phyloP scores from a whole-genome alignment of 2,329 filamentous ascomycete species.

The Hirsutella rhossiliensis region DNA sequence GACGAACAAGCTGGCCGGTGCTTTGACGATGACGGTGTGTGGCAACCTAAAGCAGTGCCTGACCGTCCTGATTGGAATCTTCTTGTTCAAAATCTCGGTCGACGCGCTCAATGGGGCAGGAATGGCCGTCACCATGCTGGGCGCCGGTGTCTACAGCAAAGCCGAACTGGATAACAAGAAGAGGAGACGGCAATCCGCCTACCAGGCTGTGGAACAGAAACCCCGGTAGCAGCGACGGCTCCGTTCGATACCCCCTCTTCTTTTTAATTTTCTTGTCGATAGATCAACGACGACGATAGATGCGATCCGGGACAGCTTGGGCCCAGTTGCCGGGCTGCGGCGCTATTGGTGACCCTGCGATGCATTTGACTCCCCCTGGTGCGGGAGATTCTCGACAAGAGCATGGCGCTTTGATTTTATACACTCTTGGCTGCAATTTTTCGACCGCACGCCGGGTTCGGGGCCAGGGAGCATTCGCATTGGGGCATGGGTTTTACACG shows the following conservation, averaged over 20 bases:
- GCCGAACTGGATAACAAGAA: conserved; percentile 40
- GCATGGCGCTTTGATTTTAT: neutral
- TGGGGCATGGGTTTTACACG: conserved; percentile 2
- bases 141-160: conserved; percentile 45
- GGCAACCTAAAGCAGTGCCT: conserved; percentile 47
- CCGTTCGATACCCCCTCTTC: conserved; percentile 7
- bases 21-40: conserved; percentile 47
- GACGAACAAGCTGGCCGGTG: conserved; percentile 45
- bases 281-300: neutral
- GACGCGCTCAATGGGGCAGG: conserved; percentile 42
- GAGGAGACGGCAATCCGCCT: conserved; percentile 17
- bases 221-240: conserved; percentile 8
- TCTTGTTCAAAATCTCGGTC: conserved; percentile 38
- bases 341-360: neutral
- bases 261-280: neutral
- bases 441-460: neutral
- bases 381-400: neutral
- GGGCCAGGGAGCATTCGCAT: neutral
- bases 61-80: conserved; percentile 40
- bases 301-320: neutral
- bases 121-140: conserved; percentile 40
- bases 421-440: neutral
- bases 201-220: conserved; percentile 24
- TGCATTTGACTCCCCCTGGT: neutral
- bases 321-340: neutral